Percentiles rank a stretch among this genome's conserved stretches.
phyloP scores from a whole-genome alignment of 352 stramenopile species.

The Pythium aquatile region DNA sequence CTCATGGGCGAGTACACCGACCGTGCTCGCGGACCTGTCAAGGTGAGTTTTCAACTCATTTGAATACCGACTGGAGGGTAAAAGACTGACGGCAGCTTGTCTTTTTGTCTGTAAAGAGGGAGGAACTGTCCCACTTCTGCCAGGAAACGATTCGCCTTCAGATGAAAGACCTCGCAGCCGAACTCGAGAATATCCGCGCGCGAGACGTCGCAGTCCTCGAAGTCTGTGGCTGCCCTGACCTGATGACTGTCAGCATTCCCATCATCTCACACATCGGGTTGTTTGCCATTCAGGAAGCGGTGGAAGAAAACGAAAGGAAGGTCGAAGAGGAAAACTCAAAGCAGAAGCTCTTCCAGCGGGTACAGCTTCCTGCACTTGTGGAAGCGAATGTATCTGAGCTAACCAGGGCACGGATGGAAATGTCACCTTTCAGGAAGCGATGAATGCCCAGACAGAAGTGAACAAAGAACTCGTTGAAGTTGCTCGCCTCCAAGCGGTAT shows the following conservation, averaged over 20 bases:
- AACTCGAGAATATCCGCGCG: constrained; percentile 62
- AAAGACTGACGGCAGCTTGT: no score
- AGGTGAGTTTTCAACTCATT: constrained; percentile 30
- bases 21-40: constrained; percentile 53
- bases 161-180: constrained; percentile 47
- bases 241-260: background rate
- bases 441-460: constrained; percentile 54
- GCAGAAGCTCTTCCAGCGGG: constrained; percentile 58
- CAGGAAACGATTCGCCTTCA: constrained; percentile 55
- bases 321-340: constrained; percentile 52
- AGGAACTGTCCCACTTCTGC: constrained; percentile 66
- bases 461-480: constrained; percentile 67
- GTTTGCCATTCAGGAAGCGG: constrained; percentile 33
- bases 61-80: no score
- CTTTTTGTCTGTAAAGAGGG: constrained; percentile 35
- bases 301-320: constrained; percentile 56
- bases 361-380: constrained; percentile 4
- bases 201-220: constrained; percentile 38
- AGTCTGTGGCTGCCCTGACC: constrained; percentile 2
- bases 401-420: background rate
- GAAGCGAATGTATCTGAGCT: background rate
- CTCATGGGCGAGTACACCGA: constrained; percentile 73
- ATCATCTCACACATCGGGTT: background rate
- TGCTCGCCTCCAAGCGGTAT: constrained; percentile 62
- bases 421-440: constrained; percentile 32